Evolutionary conservation across 176 grass and related monocot genomes (phyloP).

Genomic region (Bonia amplexicaulis): DNA sequence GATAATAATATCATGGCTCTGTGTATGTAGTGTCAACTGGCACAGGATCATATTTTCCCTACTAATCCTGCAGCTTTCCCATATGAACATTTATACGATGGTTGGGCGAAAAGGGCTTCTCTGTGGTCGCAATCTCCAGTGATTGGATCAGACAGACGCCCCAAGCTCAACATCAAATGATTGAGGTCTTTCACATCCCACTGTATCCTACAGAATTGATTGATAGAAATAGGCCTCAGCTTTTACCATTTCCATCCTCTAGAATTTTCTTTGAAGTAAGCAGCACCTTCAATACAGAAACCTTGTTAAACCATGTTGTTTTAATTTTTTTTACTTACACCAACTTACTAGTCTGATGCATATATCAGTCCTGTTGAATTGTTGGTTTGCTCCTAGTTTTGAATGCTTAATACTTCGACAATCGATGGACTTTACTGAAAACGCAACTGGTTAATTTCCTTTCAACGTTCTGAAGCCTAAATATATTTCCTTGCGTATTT

Average conservation of each 20-base stretch:
- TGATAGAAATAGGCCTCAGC: neutral
- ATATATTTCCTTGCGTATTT: neutral
- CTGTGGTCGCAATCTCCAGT: neutral
- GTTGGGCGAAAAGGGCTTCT: conserved; percentile 1
- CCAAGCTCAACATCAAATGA: conserved; percentile 8
- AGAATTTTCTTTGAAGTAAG: neutral
- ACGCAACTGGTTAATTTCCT: neutral
- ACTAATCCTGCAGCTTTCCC: neutral
- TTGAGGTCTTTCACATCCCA: conserved; percentile 1
- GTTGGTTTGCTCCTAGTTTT: neutral
- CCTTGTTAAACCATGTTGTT: neutral
- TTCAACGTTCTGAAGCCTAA: neutral
- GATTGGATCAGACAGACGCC: neutral
- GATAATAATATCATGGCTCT: neutral
- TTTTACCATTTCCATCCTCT: neutral
- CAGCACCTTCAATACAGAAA: neutral
- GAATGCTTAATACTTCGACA: neutral
- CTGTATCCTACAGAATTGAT: conserved; percentile 23
- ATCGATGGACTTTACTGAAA: neutral
- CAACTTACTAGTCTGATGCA: neutral
- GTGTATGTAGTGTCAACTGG: neutral
- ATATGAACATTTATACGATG: neutral
- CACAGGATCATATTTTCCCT: neutral
- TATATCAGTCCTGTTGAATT: neutral
- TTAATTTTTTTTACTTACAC: too few relatives aligned